Evolutionary conservation across 371 early-diverging fungal genomes (phyloP).

Genomic region (Mortierella sp.): DNA sequence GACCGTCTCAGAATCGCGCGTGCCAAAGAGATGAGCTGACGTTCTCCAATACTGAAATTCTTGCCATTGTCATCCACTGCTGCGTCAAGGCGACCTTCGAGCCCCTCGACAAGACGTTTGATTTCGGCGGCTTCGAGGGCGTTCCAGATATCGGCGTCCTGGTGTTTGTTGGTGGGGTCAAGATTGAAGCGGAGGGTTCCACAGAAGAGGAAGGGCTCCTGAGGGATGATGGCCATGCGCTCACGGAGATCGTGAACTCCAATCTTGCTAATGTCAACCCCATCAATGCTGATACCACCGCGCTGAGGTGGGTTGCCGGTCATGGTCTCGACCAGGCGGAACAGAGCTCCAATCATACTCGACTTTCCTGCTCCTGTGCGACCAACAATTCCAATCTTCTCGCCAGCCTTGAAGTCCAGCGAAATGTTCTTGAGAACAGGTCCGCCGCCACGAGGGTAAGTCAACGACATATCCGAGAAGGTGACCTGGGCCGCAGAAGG

Average conservation of each 20-base stretch:
- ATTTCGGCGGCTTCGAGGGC: constrained; percentile 44
- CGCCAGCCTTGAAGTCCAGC: constrained; percentile 49
- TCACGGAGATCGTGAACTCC: constrained; percentile 66
- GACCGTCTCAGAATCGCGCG: constrained; percentile 62
- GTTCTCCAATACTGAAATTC: constrained; percentile 68
- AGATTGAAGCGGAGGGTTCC: constrained; percentile 72
- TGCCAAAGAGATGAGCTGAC: constrained; percentile 62
- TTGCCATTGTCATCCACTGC: constrained; percentile 59
- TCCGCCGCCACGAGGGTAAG: constrained; percentile 47
- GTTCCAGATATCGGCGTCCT: constrained; percentile 72
- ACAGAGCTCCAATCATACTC: constrained; percentile 63
- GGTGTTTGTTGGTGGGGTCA: constrained; percentile 72
- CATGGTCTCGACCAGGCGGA: constrained; percentile 63
- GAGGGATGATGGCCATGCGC: constrained; percentile 73
- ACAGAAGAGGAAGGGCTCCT: constrained; percentile 64
- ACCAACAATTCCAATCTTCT: constrained; percentile 66
- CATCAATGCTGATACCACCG: constrained; percentile 68
- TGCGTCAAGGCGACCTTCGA: constrained; percentile 36
- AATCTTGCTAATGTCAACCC: constrained; percentile 62
- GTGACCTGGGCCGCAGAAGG: constrained; percentile 55
- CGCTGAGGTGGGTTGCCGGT: constrained; percentile 1
- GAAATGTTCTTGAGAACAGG: constrained; percentile 54
- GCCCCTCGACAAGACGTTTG: constrained; percentile 11
- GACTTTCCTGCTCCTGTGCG: constrained; percentile 74
- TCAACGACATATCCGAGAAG: constrained; percentile 43